Evolutionary conservation across 2,329 filamentous ascomycete species (phyloP), one percentile per base, ranked within the genome.

Genomic region (Hypoxylon sp.): DNA sequence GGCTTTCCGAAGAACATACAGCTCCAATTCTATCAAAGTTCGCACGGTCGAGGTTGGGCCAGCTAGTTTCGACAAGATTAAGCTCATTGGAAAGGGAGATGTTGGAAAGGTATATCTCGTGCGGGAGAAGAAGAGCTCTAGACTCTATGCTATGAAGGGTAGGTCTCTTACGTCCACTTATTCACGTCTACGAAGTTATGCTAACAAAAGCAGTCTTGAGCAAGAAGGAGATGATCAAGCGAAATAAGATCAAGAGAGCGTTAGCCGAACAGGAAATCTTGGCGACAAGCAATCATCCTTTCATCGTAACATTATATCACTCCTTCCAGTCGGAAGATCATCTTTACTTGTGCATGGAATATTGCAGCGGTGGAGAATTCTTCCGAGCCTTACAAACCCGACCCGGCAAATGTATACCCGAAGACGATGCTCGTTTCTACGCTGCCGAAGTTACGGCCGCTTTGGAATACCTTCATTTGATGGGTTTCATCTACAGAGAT

Each of bases 211-310:
- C 78, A 98, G 96, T 99, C 5, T 80, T 99, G 81, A 98, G 94
- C 87, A 99, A 99, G 83, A 98, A 98, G 85, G 96, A 99, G 82
- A 99, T 99, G 96, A 99, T 99, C 82, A 99, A 99, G 85, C 92
- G 96, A 65, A 99, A 99, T 86, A 99, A 99, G 87, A 99, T 99
- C 84, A 99, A 99, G 87, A 90, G 96, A 78, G 96, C 96, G 13
- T 86, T 99, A 74, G 96, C 96, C 39, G 96, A 99, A 82, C 96
- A 98, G 80, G 96, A 99, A 81, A 99, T 99, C 72, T 85, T 99
- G 59, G 96, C 96, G 8, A 99, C 96, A 46, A 98, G 95, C 85
- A 99, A 99, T 76, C 96, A 99, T 77, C 96, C 96, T 0, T 99
- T 99, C 81, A 99, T 99, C 78, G 96, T 99, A 70, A 99, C 96